Evolutionary conservation across 495 filamentous ascomycete genomes (phyloP).

Genomic region (Trichocladium uniseriatum): DNA sequence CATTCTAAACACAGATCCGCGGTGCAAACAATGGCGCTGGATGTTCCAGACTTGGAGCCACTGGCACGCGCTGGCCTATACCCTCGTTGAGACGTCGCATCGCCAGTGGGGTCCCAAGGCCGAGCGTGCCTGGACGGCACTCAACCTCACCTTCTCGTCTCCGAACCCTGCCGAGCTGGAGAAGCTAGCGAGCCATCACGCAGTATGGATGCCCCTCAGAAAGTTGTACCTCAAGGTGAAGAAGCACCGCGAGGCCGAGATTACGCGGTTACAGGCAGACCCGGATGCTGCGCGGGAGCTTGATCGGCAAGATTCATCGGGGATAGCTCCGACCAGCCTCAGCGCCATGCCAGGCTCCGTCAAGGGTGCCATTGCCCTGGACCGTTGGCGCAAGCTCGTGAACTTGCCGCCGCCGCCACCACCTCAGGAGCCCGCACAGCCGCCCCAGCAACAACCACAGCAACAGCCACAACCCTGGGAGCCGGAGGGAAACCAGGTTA

Average conservation of each 20-base stretch:
- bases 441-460: background rate
- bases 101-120: slow-evolving; percentile 56
- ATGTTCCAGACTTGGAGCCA: slow-evolving; percentile 73
- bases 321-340: slow-evolving; percentile 28
- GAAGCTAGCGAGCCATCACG: slow-evolving; percentile 40
- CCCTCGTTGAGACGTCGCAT: slow-evolving; percentile 67
- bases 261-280: slow-evolving; percentile 31
- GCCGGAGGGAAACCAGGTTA: background rate
- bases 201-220: slow-evolving; percentile 64
- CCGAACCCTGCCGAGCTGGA: slow-evolving; percentile 43
- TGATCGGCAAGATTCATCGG: slow-evolving; percentile 31
- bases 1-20: slow-evolving; percentile 50
- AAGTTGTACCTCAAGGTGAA: slow-evolving; percentile 63
- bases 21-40: slow-evolving; percentile 66
- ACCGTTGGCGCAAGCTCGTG: slow-evolving; percentile 39
- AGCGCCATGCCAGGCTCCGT: slow-evolving; percentile 30
- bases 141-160: slow-evolving; percentile 53
- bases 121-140: slow-evolving; percentile 72
- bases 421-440: background rate
- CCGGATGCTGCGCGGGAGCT: slow-evolving; percentile 34
- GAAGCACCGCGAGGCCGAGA: slow-evolving; percentile 43
- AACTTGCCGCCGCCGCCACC: slow-evolving; percentile 26
- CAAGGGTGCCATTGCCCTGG: slow-evolving; percentile 27
- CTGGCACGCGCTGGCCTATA: slow-evolving; percentile 71
- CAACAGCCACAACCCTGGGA: background rate